Evolutionary conservation across 2,329 filamentous ascomycete genomes (phyloP).

Genomic region (Fusarium globosum): DNA sequence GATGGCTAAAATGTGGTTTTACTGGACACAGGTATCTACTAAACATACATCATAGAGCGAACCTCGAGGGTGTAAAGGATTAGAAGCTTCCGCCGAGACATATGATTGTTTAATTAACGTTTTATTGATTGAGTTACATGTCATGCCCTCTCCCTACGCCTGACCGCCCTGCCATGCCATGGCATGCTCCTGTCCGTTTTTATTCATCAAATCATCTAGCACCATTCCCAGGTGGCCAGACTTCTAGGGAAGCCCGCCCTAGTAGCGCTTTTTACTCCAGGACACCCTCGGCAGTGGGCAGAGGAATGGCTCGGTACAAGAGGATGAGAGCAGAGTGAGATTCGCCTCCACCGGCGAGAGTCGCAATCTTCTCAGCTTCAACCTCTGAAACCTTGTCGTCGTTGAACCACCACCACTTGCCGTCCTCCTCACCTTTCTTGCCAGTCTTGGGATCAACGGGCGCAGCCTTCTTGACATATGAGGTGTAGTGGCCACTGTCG

Average conservation of each 20-base stretch:
- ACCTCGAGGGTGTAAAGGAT: background rate
- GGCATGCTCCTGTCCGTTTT: slow-evolving; percentile 17
- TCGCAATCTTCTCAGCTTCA: slow-evolving; percentile 88
- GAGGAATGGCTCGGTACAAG: slow-evolving; percentile 78
- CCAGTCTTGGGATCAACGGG: slow-evolving; percentile 78
- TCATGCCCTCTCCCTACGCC: slow-evolving; percentile 33
- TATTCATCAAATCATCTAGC: slow-evolving; percentile 24
- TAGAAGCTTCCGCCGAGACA: background rate
- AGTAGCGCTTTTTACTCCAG: slow-evolving; percentile 37
- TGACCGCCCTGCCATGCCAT: slow-evolving; percentile 13
- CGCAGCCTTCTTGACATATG: slow-evolving; percentile 93
- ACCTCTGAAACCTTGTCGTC: slow-evolving; percentile 98
- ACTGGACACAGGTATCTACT: background rate
- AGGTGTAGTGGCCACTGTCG: slow-evolving; percentile 97
- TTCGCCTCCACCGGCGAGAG: slow-evolving; percentile 88
- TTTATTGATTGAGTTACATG: slow-evolving; percentile 31
- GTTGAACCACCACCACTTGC: slow-evolving; percentile 99
- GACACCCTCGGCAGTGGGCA: slow-evolving; percentile 68
- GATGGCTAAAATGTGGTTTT: background rate
- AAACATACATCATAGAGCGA: background rate
- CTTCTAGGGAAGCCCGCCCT: background rate
- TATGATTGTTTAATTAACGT: slow-evolving; percentile 8
- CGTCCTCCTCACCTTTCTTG: slow-evolving; percentile 83
- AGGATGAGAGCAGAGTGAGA: slow-evolving; percentile 85
- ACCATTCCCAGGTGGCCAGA: background rate